Evolutionary conservation across 306 rosid genomes (phyloP).

Genomic region (Prunus kanzakura): DNA sequence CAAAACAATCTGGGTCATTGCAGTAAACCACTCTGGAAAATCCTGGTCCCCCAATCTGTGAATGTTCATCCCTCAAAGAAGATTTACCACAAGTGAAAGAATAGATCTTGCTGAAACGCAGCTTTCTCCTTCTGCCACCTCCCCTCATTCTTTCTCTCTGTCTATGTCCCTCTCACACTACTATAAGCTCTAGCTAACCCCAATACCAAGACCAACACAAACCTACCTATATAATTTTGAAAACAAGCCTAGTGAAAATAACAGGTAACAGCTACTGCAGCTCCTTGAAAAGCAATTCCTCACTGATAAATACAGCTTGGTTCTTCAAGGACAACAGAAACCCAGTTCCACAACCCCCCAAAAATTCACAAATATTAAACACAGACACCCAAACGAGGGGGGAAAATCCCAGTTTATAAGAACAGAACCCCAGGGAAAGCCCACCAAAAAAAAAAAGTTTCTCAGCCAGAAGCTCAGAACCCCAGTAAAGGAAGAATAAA

Average conservation of each 20-base stretch:
- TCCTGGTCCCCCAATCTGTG: conserved; percentile 74
- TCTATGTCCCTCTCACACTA: background rate
- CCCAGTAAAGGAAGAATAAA: conserved; percentile 15
- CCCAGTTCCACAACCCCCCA: conserved; percentile 17
- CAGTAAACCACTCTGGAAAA: conserved; percentile 73
- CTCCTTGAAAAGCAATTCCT: conserved; percentile 1
- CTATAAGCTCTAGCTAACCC: background rate
- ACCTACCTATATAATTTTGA: background rate
- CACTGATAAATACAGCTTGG: conserved; percentile 10
- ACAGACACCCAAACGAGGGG: conserved; percentile 16
- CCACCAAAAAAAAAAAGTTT: background rate
- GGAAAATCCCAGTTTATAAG: background rate
- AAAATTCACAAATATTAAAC: conserved; percentile 27
- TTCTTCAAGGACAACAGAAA: conserved; percentile 14
- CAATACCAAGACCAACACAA: conserved; percentile 18
- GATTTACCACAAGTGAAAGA: conserved; percentile 65
- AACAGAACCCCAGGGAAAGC: conserved; percentile 25
- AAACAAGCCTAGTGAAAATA: background rate
- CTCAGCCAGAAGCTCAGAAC: conserved; percentile 22
- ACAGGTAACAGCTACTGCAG: background rate
- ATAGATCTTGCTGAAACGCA: conserved; percentile 83
- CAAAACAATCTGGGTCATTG: conserved; percentile 62
- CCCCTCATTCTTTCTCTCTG: conserved; percentile 40
- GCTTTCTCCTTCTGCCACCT: conserved; percentile 52
- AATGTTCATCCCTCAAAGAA: conserved; percentile 58